Conservation (phyloP, 1,284 basidiomycete species). For the Vanrija humicola region DNA sequence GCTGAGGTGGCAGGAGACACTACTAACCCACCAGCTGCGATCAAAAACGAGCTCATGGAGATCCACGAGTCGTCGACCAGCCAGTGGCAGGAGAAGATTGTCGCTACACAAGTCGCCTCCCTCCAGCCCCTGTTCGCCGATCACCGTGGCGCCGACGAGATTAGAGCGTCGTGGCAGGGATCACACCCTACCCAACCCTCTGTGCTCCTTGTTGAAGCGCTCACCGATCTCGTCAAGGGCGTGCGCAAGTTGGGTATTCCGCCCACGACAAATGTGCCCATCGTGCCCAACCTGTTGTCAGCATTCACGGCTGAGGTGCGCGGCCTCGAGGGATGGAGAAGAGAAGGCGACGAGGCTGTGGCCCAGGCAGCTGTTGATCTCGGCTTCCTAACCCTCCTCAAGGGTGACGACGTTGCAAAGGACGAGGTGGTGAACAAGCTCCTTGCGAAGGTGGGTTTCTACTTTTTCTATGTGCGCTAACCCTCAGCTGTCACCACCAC, state of each 20-base stretch:
- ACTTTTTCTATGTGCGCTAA: not conserved
- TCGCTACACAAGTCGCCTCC: constrained; percentile 18
- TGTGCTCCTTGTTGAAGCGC: constrained; percentile 24
- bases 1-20: not conserved
- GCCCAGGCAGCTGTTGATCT: constrained; percentile 36
- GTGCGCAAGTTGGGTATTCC: constrained; percentile 36
- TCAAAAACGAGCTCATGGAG: constrained; percentile 18
- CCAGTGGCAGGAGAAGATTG: constrained; percentile 26
- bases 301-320: constrained; percentile 22
- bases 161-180: constrained; percentile 36
- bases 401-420: constrained; percentile 15
- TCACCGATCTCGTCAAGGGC: constrained; percentile 34
- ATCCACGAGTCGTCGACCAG: constrained; percentile 29
- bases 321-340: constrained; percentile 29
- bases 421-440: constrained; percentile 21
- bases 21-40: constrained; percentile 7
- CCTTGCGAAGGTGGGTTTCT: constrained; percentile 20
- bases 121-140: constrained; percentile 29
- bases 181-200: constrained; percentile 30
- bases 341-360: constrained; percentile 14
- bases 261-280: constrained; percentile 17
- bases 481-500: constrained; percentile 1
- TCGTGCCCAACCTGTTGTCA: constrained; percentile 22
- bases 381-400: constrained; percentile 30
- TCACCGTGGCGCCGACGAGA: constrained; percentile 20